phyloP scores from a whole-genome alignment of 2,329 filamentous ascomycete species.

The Claviceps pusilla region DNA sequence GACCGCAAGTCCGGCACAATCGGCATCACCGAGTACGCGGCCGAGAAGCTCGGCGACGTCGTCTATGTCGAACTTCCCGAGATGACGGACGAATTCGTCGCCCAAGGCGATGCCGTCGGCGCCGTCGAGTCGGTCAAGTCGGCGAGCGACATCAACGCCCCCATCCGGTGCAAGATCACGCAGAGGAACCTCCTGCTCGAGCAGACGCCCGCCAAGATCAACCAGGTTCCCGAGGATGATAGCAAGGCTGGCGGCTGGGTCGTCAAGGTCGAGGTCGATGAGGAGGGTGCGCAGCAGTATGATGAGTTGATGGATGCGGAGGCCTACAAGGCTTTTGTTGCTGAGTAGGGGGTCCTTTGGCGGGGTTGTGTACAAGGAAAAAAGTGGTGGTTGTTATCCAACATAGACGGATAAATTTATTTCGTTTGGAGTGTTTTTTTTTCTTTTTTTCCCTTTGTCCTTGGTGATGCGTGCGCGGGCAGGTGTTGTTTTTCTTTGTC shows the following conservation, averaged over 20 bases:
- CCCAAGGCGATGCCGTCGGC: conserved; percentile 70
- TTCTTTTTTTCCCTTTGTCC: too few species aligned
- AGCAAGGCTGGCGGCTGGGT: conserved; percentile 74
- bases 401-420: too few species aligned
- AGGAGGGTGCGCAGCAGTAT: conserved; percentile 49
- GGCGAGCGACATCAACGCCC: conserved; percentile 91
- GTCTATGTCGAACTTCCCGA: conserved; percentile 92
- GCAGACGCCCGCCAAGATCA: conserved; percentile 76
- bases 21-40: conserved; percentile 84
- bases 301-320: conserved; percentile 63
- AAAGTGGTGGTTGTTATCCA: too few species aligned
- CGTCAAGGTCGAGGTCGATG: conserved; percentile 66
- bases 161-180: conserved; percentile 61
- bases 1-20: conserved; percentile 68
- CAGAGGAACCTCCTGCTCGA: conserved; percentile 62
- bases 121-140: conserved; percentile 97
- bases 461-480: too few species aligned
- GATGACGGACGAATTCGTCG: conserved; percentile 45
- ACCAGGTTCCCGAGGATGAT: conserved; percentile 73
- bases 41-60: conserved; percentile 84
- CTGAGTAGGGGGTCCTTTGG: conserved; percentile 5
- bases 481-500: too few species aligned
- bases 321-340: conserved; percentile 62
- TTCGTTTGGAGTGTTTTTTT: too few species aligned
- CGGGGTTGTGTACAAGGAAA: too few species aligned